These are phyloP conservation scores for Trichophyton simii DNA, from an alignment of 2,329 filamentous ascomycete species.

Conservation along the genomic window DNA sequence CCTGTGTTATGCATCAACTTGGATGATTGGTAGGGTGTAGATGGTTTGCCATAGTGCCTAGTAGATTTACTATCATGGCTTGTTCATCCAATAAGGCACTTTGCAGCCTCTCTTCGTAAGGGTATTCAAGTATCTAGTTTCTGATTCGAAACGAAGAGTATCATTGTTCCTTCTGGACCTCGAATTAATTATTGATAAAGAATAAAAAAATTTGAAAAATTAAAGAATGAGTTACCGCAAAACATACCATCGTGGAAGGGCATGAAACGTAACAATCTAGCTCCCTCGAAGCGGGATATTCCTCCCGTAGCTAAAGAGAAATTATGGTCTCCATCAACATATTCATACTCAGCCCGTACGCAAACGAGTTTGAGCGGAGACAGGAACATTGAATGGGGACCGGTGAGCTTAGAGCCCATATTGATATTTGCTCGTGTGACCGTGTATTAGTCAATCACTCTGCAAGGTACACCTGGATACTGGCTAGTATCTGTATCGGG, in stretches of 20 bases:
- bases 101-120: neutral
- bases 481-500: constrained; percentile 52
- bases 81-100: neutral
- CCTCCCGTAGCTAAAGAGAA: neutral
- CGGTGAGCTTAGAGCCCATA: neutral
- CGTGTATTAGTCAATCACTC: neutral
- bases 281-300: neutral
- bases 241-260: neutral
- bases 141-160: neutral
- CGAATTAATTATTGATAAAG: neutral
- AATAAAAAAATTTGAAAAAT: neutral
- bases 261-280: neutral
- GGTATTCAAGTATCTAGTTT: neutral
- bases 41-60: neutral
- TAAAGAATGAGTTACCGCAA: neutral
- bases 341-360: neutral
- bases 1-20: no score
- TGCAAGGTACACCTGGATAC: neutral
- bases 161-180: neutral
- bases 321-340: neutral
- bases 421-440: neutral
- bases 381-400: neutral
- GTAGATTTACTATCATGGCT: no score
- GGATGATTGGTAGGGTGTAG: neutral
- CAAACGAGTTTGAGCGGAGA: neutral